Evolutionary conservation across 495 filamentous ascomycete genomes (phyloP).

Genomic region (Physcia stellaris): DNA sequence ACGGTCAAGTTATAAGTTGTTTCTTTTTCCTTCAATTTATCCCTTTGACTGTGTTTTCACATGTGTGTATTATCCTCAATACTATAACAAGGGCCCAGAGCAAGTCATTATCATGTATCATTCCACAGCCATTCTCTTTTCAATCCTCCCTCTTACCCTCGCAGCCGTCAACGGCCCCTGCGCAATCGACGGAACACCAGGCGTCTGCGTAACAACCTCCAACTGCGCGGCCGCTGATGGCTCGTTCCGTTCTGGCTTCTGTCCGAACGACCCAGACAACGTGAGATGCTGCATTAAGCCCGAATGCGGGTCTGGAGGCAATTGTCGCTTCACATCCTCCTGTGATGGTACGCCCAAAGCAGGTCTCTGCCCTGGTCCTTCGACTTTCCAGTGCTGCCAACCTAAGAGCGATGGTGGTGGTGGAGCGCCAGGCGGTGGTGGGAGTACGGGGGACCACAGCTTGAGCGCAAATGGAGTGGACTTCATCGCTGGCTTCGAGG

Average conservation of each 20-base stretch:
- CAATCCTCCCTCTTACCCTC: constrained; percentile 2
- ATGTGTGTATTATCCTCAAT: no score
- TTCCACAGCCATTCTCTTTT: background rate
- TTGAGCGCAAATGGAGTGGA: constrained; percentile 6
- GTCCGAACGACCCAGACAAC: constrained; percentile 1
- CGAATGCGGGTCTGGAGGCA: constrained; percentile 1
- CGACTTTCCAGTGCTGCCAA: constrained; percentile 5
- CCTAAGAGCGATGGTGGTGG: constrained; percentile 9
- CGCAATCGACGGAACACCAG: constrained; percentile 4
- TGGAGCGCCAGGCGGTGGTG: no score
- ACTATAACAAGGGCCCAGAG: no score
- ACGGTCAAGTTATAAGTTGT: no score
- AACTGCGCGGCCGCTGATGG: constrained; percentile 1
- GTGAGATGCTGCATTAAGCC: constrained; percentile 9
- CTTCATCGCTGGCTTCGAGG: constrained; percentile 13
- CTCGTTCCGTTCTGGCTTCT: constrained; percentile 2
- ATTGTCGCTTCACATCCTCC: constrained; percentile 4
- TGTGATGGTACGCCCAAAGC: constrained; percentile 2
- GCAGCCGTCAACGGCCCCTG: constrained; percentile 7
- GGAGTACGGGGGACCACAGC: background rate
- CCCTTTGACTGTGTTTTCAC: no score
- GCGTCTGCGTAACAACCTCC: constrained; percentile 3
- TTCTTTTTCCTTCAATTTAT: no score
- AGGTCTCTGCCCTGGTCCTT: constrained; percentile 4
- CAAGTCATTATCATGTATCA: no score